These are phyloP conservation scores for Fusarium lyarnte DNA, from an alignment of 2,329 filamentous ascomycete species.

Conservation along the genomic window DNA sequence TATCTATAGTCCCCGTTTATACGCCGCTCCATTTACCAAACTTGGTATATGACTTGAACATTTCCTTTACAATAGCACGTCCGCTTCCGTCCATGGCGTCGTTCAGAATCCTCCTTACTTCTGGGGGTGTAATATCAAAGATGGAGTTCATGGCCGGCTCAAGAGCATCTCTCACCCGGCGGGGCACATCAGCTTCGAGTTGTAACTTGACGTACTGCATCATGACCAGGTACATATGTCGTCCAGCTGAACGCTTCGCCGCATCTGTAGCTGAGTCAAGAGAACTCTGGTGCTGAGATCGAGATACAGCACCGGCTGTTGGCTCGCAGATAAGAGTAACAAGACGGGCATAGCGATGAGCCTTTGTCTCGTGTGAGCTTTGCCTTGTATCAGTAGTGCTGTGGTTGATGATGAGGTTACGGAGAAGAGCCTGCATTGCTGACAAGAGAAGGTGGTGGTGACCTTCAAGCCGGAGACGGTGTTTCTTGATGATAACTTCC, in stretches of 20 bases:
- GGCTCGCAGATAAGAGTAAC: slow-evolving; percentile 69
- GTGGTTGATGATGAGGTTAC: slow-evolving; percentile 57
- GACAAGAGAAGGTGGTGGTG: slow-evolving; percentile 68
- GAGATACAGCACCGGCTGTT: slow-evolving; percentile 64
- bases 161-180: slow-evolving; percentile 63
- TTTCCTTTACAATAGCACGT: slow-evolving; percentile 65
- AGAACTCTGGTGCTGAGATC: slow-evolving; percentile 53
- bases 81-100: slow-evolving; percentile 69
- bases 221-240: slow-evolving; percentile 69
- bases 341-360: slow-evolving; percentile 63
- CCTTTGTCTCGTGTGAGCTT: slow-evolving; percentile 54
- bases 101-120: slow-evolving; percentile 65
- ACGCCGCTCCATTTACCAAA: slow-evolving; percentile 73
- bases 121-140: slow-evolving; percentile 65
- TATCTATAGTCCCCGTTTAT: slow-evolving; percentile 43
- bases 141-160: slow-evolving; percentile 68
- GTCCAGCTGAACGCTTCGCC: slow-evolving; percentile 68
- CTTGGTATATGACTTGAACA: slow-evolving; percentile 68
- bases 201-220: slow-evolving; percentile 70
- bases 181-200: slow-evolving; percentile 63
- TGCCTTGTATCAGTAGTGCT: slow-evolving; percentile 30
- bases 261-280: slow-evolving; percentile 69
- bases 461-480: slow-evolving; percentile 68
- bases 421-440: slow-evolving; percentile 65
- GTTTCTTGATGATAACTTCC: slow-evolving; percentile 66